Evolutionary conservation across 2,329 filamentous ascomycete species (phyloP).

Genomic region (Botryosphaeria dothidea): DNA sequence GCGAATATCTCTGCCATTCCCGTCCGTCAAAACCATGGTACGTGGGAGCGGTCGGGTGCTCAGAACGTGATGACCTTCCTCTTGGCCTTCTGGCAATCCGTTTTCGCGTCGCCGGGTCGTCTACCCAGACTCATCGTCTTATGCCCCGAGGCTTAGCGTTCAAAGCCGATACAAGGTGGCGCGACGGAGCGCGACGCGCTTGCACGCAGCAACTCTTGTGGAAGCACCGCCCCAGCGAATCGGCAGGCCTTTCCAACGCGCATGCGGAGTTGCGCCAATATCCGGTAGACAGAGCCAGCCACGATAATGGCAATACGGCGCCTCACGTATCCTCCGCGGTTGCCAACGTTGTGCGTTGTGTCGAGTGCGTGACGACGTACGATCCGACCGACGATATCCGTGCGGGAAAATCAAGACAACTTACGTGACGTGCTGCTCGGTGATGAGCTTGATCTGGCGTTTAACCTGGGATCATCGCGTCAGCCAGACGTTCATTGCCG

Average conservation of each 20-base stretch:
- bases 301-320: too few relatives aligned
- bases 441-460: slow-evolving; percentile 89
- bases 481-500: background rate
- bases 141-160: too few relatives aligned
- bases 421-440: slow-evolving; percentile 86
- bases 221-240: background rate
- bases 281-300: too few relatives aligned
- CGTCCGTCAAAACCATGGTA: background rate
- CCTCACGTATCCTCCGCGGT: too few relatives aligned
- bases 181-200: background rate
- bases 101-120: too few relatives aligned
- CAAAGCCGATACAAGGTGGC: background rate
- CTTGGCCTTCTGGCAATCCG: background rate
- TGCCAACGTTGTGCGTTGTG: too few relatives aligned
- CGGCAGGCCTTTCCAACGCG: too few relatives aligned
- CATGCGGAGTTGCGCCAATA: too few relatives aligned
- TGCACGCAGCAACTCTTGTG: background rate
- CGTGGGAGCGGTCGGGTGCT: background rate
- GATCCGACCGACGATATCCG: background rate
- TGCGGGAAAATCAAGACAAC: slow-evolving; percentile 39
- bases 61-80: background rate
- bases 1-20: background rate
- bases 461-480: slow-evolving; percentile 58
- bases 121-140: too few relatives aligned
- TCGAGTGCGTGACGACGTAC: background rate